phyloP scores from a whole-genome alignment of 148 eudicot genomes.

The Persicaria tinctoria region DNA sequence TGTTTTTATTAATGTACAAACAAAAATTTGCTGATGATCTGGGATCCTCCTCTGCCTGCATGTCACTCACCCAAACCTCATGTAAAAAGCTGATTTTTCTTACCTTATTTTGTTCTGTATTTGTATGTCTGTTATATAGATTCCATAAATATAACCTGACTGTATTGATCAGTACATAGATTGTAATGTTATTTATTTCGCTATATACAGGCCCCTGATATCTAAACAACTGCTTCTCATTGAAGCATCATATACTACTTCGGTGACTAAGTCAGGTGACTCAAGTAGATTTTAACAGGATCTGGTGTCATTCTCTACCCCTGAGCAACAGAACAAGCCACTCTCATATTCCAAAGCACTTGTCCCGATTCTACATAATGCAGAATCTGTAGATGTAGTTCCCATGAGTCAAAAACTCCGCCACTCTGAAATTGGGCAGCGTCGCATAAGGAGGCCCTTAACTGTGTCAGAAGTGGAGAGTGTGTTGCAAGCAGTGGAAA shows the following conservation, averaged over 20 bases:
- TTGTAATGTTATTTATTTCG: background rate
- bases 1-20: no score
- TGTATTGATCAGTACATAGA: background rate
- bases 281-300: constrained; percentile 31
- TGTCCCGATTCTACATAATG: constrained; percentile 44
- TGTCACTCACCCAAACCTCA: constrained; percentile 4
- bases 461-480: constrained; percentile 92
- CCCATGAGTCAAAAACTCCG: constrained; percentile 55
- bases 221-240: constrained; percentile 15
- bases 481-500: constrained; percentile 87
- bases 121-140: background rate
- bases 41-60: constrained; percentile 8
- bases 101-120: background rate
- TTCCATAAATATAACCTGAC: background rate
- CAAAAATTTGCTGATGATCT: background rate
- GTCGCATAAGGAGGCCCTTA: constrained; percentile 89
- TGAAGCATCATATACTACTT: constrained; percentile 24
- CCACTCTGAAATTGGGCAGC: constrained; percentile 72
- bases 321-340: constrained; percentile 24
- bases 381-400: constrained; percentile 56
- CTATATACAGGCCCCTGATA: background rate
- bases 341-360: constrained; percentile 51
- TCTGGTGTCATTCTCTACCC: constrained; percentile 30
- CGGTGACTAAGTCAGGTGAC: constrained; percentile 28
- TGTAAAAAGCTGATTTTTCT: background rate